These are phyloP conservation scores for Rubus idaeus DNA, from an alignment of 306 rosid species.

Conservation along the genomic window DNA sequence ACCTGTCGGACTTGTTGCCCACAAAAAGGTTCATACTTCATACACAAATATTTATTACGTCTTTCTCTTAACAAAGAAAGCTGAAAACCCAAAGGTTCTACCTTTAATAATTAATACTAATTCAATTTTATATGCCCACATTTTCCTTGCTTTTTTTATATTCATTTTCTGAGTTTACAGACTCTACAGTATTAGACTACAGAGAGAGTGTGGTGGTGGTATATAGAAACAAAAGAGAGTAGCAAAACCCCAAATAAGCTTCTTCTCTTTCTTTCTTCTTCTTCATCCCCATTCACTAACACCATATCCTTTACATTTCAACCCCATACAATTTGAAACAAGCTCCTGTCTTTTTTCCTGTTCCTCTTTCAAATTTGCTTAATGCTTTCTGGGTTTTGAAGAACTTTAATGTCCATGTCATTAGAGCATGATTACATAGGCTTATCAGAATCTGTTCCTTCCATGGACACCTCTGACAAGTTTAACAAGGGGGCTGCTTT, in stretches of 20 bases:
- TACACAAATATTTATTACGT: neutral
- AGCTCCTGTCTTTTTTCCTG: slow-evolving; percentile 3
- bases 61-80: neutral
- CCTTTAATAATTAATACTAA: slow-evolving; percentile 19
- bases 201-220: slow-evolving; percentile 9
- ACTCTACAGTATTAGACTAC: neutral
- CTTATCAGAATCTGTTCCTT: slow-evolving; percentile 49
- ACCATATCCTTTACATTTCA: slow-evolving; percentile 16
- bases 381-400: slow-evolving; percentile 33
- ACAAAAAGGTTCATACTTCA: slow-evolving; percentile 43
- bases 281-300: neutral
- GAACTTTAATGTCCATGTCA: slow-evolving; percentile 65
- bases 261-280: slow-evolving; percentile 21
- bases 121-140: neutral
- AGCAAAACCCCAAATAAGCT: slow-evolving; percentile 39
- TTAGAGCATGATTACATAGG: slow-evolving; percentile 73
- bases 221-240: slow-evolving; percentile 31
- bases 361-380: slow-evolving; percentile 22
- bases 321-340: slow-evolving; percentile 21
- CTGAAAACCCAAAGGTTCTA: slow-evolving; percentile 24
- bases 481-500: slow-evolving; percentile 39
- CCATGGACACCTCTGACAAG: slow-evolving; percentile 61
- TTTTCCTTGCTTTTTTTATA: slow-evolving; percentile 1
- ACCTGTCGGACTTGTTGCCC: slow-evolving; percentile 76
- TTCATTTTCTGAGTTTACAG: slow-evolving; percentile 13